Conservation (phyloP, 768 basidiomycete genomes). For the Imleria badia region DNA sequence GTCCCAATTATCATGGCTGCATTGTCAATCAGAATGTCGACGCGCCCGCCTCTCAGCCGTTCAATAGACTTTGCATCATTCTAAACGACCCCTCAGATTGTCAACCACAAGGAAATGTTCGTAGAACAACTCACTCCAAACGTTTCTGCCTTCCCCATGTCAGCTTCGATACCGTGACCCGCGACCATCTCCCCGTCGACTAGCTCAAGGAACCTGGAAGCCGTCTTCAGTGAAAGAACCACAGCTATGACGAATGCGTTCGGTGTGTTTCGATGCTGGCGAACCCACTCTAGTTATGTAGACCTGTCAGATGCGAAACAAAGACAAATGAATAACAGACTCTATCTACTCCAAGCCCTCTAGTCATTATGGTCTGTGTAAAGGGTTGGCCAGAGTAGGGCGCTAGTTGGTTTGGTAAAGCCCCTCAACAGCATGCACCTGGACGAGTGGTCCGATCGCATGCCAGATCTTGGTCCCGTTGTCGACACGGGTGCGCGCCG, state of each 20-base stretch:
- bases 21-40: constrained; percentile 3
- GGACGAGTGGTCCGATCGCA: too few species aligned
- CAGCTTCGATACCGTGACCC: constrained; percentile 3
- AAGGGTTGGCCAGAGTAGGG: too few species aligned
- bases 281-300: background rate
- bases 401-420: too few species aligned
- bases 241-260: constrained; percentile 1
- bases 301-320: background rate
- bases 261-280: background rate
- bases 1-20: background rate
- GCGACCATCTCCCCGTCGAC: background rate
- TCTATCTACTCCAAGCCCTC: constrained; percentile 4
- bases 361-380: too few species aligned
- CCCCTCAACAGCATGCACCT: too few species aligned
- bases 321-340: background rate
- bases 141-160: constrained; percentile 1
- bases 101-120: background rate
- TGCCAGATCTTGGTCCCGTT: too few species aligned
- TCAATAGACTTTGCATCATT: background rate
- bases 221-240: constrained; percentile 1
- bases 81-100: background rate
- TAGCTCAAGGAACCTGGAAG: background rate
- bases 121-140: background rate
- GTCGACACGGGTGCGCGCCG: too few species aligned
- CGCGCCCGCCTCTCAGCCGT: background rate